Evolutionary conservation across 148 eudicot genomes (phyloP), one percentile per base, ranked within the genome.

Genomic region (Persicaria maculosa): DNA sequence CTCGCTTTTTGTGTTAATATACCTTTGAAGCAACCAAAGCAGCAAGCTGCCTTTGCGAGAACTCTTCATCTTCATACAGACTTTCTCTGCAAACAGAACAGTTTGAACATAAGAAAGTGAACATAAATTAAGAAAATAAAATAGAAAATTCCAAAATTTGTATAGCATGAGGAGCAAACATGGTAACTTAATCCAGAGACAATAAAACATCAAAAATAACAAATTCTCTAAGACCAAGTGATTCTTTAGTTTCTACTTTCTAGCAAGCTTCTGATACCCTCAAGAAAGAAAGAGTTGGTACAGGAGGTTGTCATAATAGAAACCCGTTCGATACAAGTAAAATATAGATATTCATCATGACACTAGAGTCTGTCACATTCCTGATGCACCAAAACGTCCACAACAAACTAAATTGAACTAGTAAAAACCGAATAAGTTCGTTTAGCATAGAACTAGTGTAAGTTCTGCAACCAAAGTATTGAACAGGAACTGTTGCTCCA

Each of bases 11-110:
- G 6, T 4, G 64, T 74, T 74, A 4, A 17, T 58, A 74, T 78
- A 92, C 98, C 98, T 92, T 95, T 59, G 98, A 95, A 74, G 81
- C 98, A 80, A 95, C 84, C 75, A 95, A 80, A 4, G 96, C 98
- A 58, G 97, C 97, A 47, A 94, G 92, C 50, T 81, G 88, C 74
- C 97, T 84, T 79, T 94, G 92, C 47, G 82, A 84, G 55, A 87
- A 92, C 68, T 88, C 92, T 79, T 89, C 98, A 79, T 95, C 98
- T 84, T 95, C 98, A 78, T 95, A 95, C 78, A 95, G 80, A 79
- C 97, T 95, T 78, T 95, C 98, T 62, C 98, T 95, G 98, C 62
- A 79, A 53, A 44, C 50, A 25, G 61, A 68, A 46, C 7, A 50
- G 55, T 71, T 22, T 40, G 9, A 36, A 40, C 17, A 40, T 36